A percentile compares a stretch with the other conserved stretches of the same genome.
phyloP scores from a whole-genome alignment of 495 filamentous ascomycete genomes.

The Trichoderma erinaceum region DNA sequence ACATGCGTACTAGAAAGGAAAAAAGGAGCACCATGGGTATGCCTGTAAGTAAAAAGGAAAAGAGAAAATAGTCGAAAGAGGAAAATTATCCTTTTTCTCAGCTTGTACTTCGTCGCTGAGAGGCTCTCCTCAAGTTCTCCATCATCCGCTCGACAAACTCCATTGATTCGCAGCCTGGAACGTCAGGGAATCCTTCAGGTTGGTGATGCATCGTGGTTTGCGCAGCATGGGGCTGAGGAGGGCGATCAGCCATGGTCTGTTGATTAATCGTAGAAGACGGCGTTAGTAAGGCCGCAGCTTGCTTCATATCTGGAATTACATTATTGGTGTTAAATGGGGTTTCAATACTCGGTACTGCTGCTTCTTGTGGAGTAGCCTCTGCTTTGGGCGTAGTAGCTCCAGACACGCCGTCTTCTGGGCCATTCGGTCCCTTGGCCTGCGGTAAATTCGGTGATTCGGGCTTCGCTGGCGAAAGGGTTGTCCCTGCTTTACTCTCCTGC shows the following conservation, averaged over 20 bases:
- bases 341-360: neutral
- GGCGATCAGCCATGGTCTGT: neutral
- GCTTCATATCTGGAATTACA: neutral
- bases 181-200: constrained; percentile 14
- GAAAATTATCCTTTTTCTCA: neutral
- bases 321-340: neutral
- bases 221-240: neutral
- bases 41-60: neutral
- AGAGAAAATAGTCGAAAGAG: neutral
- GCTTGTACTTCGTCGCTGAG: neutral
- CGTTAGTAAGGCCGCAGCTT: neutral
- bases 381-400: neutral
- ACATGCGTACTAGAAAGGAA: neutral
- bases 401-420: neutral
- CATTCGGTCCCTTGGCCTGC: neutral
- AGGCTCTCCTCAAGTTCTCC: constrained; percentile 31
- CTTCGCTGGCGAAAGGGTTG: neutral
- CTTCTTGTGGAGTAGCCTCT: neutral
- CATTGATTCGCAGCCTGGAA: constrained; percentile 29
- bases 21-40: neutral
- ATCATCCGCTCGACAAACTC: constrained; percentile 48
- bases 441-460: neutral
- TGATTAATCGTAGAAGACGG: neutral
- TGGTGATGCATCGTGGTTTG: neutral
- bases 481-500: neutral